A percentile compares a stretch with the other conserved stretches of the same genome.
These are phyloP conservation scores for Dinochytrium kinnereticum DNA, from an alignment of 371 early-diverging fungal genomes.

Conservation along the genomic window DNA sequence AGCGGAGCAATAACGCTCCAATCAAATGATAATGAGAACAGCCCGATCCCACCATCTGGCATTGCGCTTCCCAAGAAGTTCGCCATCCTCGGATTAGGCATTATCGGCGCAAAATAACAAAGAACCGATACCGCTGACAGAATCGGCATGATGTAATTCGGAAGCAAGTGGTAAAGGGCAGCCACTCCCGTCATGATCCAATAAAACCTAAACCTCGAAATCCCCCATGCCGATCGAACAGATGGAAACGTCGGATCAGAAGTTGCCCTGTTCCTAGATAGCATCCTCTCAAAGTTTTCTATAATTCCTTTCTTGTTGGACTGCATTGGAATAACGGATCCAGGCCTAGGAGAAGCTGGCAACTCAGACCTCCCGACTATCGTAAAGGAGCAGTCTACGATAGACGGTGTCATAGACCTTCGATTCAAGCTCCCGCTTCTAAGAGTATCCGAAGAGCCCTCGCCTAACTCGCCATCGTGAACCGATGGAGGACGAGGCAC, in stretches of 20 bases:
- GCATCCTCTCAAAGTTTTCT: no score
- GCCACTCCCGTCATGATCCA: conserved; percentile 55
- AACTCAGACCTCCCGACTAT: neutral
- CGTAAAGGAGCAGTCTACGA: neutral
- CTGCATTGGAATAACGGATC: neutral
- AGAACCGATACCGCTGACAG: conserved; percentile 74
- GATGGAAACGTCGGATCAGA: no score
- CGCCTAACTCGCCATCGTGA: no score
- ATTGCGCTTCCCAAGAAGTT: conserved; percentile 41
- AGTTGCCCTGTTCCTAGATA: no score
- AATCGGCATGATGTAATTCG: conserved; percentile 67
- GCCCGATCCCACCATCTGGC: conserved; percentile 59
- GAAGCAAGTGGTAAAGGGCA: conserved; percentile 73
- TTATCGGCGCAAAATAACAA: conserved; percentile 71
- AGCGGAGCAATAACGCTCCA: conserved; percentile 66
- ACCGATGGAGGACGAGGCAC: neutral
- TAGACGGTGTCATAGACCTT: neutral
- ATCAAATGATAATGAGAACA: conserved; percentile 73
- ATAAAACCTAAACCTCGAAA: conserved; percentile 11
- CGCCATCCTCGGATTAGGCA: neutral
- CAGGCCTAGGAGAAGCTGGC: neutral
- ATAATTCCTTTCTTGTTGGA: no score
- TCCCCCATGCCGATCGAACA: neutral
- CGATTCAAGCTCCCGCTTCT: neutral
- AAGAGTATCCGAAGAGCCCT: no score